Percentiles rank a stretch among this genome's conserved stretches.
Evolutionary conservation across 164 flowering plant genomes (phyloP).

Genomic region (Echeveria elegans): DNA sequence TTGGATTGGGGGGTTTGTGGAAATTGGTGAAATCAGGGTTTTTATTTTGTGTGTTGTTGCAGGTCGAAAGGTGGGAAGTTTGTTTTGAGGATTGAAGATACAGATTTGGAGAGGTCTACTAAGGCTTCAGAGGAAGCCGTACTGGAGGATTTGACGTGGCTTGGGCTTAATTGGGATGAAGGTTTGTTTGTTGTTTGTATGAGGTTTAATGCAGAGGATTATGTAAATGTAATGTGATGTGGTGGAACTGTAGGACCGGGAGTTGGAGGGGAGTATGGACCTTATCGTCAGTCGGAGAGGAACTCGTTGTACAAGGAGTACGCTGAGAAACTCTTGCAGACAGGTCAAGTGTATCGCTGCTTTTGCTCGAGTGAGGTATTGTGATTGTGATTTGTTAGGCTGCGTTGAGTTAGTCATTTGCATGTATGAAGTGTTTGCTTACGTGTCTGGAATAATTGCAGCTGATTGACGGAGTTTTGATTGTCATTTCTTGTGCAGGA

Average conservation of each 20-base stretch:
- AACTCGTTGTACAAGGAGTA: constrained; percentile 70
- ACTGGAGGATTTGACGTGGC: constrained; percentile 83
- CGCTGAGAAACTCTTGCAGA: constrained; percentile 67
- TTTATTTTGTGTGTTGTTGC: not conserved
- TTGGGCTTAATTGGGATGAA: constrained; percentile 96
- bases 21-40: not conserved
- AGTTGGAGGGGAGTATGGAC: constrained; percentile 86
- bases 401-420: not conserved
- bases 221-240: not conserved
- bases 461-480: not conserved
- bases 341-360: constrained; percentile 84
- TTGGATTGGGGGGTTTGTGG: not conserved
- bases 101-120: constrained; percentile 91
- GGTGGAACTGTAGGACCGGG: constrained; percentile 56
- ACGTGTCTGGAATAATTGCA: not conserved
- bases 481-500: constrained; percentile 35
- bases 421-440: not conserved
- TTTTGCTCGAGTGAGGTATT: constrained; percentile 88
- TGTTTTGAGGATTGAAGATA: constrained; percentile 84
- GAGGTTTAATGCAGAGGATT: not conserved
- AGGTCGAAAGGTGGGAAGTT: constrained; percentile 95
- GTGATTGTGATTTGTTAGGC: not conserved
- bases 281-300: constrained; percentile 92
- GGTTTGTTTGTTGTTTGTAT: constrained; percentile 22
- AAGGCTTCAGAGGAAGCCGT: constrained; percentile 85